Evolutionary conservation across 1,284 basidiomycete genomes (phyloP), one percentile per base, ranked within the genome.

Genomic region (Apiotrichum laibachii): DNA sequence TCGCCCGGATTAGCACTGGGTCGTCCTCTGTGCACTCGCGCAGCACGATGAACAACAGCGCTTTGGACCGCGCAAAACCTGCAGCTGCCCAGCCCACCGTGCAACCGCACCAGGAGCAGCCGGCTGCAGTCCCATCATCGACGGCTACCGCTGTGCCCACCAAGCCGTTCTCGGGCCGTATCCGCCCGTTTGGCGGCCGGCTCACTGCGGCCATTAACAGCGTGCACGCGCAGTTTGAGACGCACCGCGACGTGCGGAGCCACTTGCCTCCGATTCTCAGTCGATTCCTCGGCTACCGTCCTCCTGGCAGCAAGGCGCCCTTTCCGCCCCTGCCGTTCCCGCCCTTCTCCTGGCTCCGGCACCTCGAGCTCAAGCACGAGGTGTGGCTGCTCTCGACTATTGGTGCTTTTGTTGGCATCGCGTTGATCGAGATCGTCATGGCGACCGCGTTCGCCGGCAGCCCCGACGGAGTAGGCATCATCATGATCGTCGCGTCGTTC

Each of bases 351-450:
- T 71, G 67, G 68, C 77, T 56, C 57, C 62, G 11, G 69, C 76
- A 40, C 75, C 77, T 57, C 64, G 77, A 50, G 70, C 76, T 67
- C 59, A 71, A 80, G 50, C 79, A 82, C 60, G 79, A 82, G 72
- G 55, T 84, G 35, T 80, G 77, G 76, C 48, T 80, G 18, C 80
- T 80, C 71, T 78, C 78, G 0, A 80, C 82, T 64, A 69, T 86
- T 31, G 85, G 82, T 21, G 79, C 84, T 0, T 85, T 86, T 65
- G 80, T 81, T 55, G 82, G 83, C 1, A 81, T 87, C 54, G 79
- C 83, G 0, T 70, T 85, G 31, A 78, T 87, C 48, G 83, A 86
- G 67, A 82, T 81, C 9, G 75, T 84, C 35, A 84, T 85, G 79
- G 22, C 79, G 80, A 55, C 78, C 80, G 49, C 49, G 19, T 50